phyloP scores from a whole-genome alignment of 106 monocot genomes.

The Agapanthus africanus region DNA sequence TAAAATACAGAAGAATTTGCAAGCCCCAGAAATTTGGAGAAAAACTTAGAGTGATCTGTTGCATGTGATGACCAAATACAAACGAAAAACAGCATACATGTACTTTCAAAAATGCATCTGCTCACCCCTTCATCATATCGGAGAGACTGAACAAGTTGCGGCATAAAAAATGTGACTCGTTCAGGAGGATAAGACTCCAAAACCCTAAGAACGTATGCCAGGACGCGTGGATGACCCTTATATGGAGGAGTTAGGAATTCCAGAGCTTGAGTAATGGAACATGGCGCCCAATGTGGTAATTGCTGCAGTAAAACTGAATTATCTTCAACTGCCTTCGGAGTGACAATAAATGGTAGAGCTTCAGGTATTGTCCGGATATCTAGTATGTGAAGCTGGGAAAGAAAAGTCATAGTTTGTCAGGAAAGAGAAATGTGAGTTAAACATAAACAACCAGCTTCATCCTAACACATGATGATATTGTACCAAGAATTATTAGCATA shows the following conservation, averaged over 20 bases:
- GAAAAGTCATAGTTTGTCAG: not conserved
- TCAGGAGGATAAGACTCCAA: slow-evolving; percentile 97
- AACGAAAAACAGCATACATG: not conserved
- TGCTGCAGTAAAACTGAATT: slow-evolving; percentile 88
- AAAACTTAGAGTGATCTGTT: not conserved
- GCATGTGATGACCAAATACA: not conserved
- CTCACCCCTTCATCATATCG: slow-evolving; percentile 95
- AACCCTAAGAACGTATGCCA: slow-evolving; percentile 97
- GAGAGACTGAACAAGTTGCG: slow-evolving; percentile 91
- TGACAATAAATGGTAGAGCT: slow-evolving; percentile 90
- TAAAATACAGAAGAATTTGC: not conserved
- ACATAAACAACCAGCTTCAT: not conserved
- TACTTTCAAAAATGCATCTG: not conserved
- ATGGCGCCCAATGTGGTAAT: slow-evolving; percentile 91
- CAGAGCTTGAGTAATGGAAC: slow-evolving; percentile 91
- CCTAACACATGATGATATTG: not conserved
- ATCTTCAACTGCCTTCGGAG: slow-evolving; percentile 89
- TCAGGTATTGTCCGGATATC: slow-evolving; percentile 77
- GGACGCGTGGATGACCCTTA: slow-evolving; percentile 92
- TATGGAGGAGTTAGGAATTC: slow-evolving; percentile 89
- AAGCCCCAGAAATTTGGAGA: not conserved
- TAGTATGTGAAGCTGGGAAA: slow-evolving; percentile 56
- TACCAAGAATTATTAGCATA: not conserved
- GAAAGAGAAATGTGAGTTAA: not conserved
- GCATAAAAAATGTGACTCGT: slow-evolving; percentile 93